Conservation (phyloP, 345 rosid genomes). For the Isatis tinctoria region DNA sequence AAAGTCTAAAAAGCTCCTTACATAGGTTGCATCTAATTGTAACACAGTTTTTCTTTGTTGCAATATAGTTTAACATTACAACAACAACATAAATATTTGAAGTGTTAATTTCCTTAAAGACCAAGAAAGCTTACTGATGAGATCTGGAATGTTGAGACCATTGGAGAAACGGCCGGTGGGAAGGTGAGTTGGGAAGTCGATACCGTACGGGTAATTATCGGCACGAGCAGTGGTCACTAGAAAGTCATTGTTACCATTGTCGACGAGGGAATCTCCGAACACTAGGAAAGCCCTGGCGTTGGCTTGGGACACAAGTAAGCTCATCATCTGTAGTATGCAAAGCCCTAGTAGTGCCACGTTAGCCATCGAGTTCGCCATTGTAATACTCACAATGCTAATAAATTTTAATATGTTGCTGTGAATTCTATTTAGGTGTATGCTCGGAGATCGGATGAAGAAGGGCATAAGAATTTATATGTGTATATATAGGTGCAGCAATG, state of each 20-base stretch:
- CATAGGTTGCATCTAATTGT: no score
- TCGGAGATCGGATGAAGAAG: conserved; percentile 17
- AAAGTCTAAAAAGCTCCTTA: no score
- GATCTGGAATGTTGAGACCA: conserved; percentile 85
- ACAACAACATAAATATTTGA: background rate
- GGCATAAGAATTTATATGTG: background rate
- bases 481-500: conserved; percentile 17
- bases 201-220: conserved; percentile 74
- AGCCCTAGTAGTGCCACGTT: conserved; percentile 12
- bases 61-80: no score
- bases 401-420: background rate
- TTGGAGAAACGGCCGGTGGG: conserved; percentile 89
- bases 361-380: conserved; percentile 12
- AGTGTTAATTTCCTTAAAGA: background rate
- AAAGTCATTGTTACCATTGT: conserved; percentile 74
- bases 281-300: conserved; percentile 53
- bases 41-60: no score
- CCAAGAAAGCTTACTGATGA: conserved; percentile 46
- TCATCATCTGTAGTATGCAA: conserved; percentile 9
- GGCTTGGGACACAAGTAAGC: conserved; percentile 31
- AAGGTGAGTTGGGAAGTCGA: conserved; percentile 63
- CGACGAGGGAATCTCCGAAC: conserved; percentile 75
- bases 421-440: conserved; percentile 17
- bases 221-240: conserved; percentile 78
- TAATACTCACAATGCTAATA: background rate